Evolutionary conservation across 768 basidiomycete species (phyloP), one percentile per base, ranked within the genome.

Genomic region (Suillus brevipes): DNA sequence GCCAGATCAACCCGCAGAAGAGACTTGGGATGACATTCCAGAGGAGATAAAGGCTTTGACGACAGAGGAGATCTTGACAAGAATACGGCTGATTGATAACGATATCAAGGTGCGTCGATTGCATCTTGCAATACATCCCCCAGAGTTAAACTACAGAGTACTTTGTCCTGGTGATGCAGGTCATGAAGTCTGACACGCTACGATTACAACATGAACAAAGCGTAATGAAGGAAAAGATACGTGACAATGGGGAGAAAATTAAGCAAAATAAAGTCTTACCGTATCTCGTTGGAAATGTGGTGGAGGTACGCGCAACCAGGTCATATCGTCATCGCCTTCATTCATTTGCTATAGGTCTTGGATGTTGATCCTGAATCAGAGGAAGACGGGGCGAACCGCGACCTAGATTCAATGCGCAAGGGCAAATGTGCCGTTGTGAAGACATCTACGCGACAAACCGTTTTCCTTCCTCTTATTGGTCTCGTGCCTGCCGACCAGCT

Each of bases 211-310:
- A 99, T 74, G 97, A 99, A 77, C 93, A 97, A 78, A 91, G 81
- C 69, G 90, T 91, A 69, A 99, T 99, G 97, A 91, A 94, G 75
- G 96, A 98, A 83, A 97, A 97, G 85, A 97, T 99, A 73, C 88
- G 94, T 61, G 97, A 99, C 75, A 99, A 98, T 68, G 90, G 91
- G 55, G 95, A 97, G 80, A 99, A 99, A 81, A 93, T 99, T 69
- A 97, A 97, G 79, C 97, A 99, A 86, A 99, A 99, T 79, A 99
- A 99, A 79, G 95, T 97, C 14, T 81, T 99, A 50, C 97, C 97
- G 7, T 99, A 99, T 78, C 88, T 99, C 61, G 97, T 99, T 43
- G 95, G 92, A 18, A 97, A 99, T 73, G 94, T 99, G 42, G 95
- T 99, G 20, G 97, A 99, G 87, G 95, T 96, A 71, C 64, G 85